Conservation (phyloP, 805 yeast species). For the Ogataea ganodermae region DNA sequence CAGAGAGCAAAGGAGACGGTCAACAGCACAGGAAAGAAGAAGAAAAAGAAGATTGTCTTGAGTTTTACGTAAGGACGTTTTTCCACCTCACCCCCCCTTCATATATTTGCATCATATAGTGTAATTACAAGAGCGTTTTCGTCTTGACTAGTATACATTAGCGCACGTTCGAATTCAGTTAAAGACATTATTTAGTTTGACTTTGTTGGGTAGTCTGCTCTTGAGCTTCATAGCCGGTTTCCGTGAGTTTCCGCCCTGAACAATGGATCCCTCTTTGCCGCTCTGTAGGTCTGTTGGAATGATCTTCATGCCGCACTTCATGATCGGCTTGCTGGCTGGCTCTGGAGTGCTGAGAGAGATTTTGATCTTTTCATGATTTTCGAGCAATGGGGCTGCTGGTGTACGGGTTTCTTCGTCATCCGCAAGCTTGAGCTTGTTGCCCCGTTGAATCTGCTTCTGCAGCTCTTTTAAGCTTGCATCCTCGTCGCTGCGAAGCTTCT, state of each 20-base stretch:
- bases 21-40: constrained; percentile 36
- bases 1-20: constrained; percentile 53
- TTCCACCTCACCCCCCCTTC: not conserved
- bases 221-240: constrained; percentile 20
- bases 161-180: not conserved
- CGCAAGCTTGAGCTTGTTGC: constrained; percentile 27
- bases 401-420: constrained; percentile 3
- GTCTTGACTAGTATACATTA: not conserved
- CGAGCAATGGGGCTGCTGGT: constrained; percentile 5
- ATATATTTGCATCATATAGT: not conserved
- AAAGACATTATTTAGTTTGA: constrained; percentile 35
- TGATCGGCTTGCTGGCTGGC: constrained; percentile 23
- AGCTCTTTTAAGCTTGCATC: constrained; percentile 44
- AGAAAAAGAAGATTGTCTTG: constrained; percentile 39
- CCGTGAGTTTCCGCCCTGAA: not conserved
- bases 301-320: constrained; percentile 33
- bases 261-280: constrained; percentile 21
- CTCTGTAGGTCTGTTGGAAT: constrained; percentile 25
- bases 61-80: constrained; percentile 21
- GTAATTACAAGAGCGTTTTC: not conserved
- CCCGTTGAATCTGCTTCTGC: constrained; percentile 55
- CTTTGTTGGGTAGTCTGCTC: constrained; percentile 16
- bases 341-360: constrained; percentile 13
- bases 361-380: constrained; percentile 23
- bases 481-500: constrained; percentile 46